phyloP scores from a whole-genome alignment of 345 rosid species.

The Salix dunnii region DNA sequence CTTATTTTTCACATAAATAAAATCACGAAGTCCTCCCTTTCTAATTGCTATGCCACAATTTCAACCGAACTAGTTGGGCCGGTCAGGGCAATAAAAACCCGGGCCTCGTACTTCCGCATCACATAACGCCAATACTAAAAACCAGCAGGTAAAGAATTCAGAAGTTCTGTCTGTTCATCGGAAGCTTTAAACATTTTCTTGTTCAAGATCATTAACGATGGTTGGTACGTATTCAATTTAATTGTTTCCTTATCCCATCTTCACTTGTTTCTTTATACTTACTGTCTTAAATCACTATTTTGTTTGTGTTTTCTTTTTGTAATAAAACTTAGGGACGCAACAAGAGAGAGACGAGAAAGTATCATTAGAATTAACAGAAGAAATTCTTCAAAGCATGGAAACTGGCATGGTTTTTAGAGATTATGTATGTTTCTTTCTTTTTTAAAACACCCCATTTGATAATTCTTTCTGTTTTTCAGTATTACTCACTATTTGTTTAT shows the following conservation, averaged over 20 bases:
- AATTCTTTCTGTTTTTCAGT: slow-evolving; percentile 8
- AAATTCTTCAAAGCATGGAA: slow-evolving; percentile 90
- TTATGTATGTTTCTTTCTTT: slow-evolving; percentile 43
- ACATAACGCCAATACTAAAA: too few species aligned
- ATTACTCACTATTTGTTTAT: neutral
- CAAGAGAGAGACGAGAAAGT: slow-evolving; percentile 25
- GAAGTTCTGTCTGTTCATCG: neutral
- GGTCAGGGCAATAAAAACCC: too few species aligned
- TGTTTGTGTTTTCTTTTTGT: too few species aligned
- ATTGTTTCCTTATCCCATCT: neutral
- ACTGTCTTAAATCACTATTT: neutral
- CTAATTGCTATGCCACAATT: too few species aligned
- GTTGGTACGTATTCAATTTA: slow-evolving; percentile 4
- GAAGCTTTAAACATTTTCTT: neutral
- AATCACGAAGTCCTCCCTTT: too few species aligned
- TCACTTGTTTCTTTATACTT: neutral
- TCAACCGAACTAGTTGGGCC: too few species aligned
- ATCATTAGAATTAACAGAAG: slow-evolving; percentile 75
- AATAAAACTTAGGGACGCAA: slow-evolving; percentile 5
- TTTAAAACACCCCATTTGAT: neutral
- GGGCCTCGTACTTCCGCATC: too few species aligned
- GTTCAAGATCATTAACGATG: neutral
- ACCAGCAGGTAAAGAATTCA: neutral
- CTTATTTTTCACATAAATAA: too few species aligned
- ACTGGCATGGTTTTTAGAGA: slow-evolving; percentile 80